Base-by-base conservation (phyloP, 2,329 filamentous ascomycete genomes). In the Trichoderma sp. region DNA sequence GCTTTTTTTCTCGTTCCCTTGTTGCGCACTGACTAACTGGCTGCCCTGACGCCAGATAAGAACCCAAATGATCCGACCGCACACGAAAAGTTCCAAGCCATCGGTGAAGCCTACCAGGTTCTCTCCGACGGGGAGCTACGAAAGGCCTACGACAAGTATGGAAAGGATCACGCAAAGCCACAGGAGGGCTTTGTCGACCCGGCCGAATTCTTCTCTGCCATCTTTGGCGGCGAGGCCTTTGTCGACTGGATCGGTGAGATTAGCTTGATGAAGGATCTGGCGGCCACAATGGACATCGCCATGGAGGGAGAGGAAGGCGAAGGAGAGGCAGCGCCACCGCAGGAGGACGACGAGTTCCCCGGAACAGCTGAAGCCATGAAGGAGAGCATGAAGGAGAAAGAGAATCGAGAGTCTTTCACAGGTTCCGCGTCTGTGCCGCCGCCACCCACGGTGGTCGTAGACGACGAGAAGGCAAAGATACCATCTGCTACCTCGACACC, bases 201-300 rank as follows among this genome's bases (percentile, higher is more conserved):
- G 1, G 88, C 94, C 74, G 96, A 99, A 83, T 99, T 99, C 88
- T 99, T 99, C 84, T 93, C 93, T 78, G 97, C 95, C 86, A 99
- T 99, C 77, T 99, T 99, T 79, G 96, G 96, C 76, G 96, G 96
- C 73, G 95, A 98, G 77, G 94, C 95, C 13, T 99, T 99, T 79
- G 87, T 92, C 73, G 95, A 99, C 85, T 94, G 96, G 87, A 98
- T 99, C 79, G 96, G 96, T 76, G 96, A 99, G 86, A 97, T 99
- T 76, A 96, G 93, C 65, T 89, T 99, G 71, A 98, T 99, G 93
- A 98, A 98, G 85, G 96, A 99, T 79, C 87, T 99, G 69, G 98
- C 95, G 20, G 94, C 94, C 78, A 97, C 95, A 58, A 98, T 99
- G 95, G 96, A 99, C 78, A 98, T 99, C 76, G 95, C 94, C 23